Evolutionary conservation across 176 grass and related monocot species (phyloP), one percentile per base, ranked within the genome.

Genomic region (Raddia distichophylla): DNA sequence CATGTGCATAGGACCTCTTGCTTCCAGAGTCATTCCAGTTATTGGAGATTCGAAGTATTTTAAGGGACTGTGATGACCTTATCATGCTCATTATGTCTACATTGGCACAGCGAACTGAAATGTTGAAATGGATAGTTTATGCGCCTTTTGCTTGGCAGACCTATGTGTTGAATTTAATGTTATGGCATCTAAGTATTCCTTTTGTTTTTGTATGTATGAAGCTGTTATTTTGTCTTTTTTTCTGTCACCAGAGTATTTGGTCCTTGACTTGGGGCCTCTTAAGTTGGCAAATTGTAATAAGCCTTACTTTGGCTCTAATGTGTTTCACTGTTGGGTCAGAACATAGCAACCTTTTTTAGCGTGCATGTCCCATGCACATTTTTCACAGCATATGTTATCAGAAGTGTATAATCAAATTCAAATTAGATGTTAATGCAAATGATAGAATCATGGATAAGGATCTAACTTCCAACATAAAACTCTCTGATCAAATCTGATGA

Each of bases 31-130:
- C 37, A 40, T 40, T 40, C 37, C 4, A 40, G 37, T 40, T 40
- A 27, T 27, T 27, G 45, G 35, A 53, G 10, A 80, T 75, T 53
- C 18, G 3, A 27, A 48, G 6, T 51, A 10, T 75, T 69, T 82
- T 3, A 4, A 46, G 59, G 68, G 34, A 64, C 34, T 63, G 15
- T 42, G 46, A 20, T 63, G 46, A 46, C 10, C 5, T 3, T 75
- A 0, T 76, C 52, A 12, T 43, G 43, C 1, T 27, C 27, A 27
- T 27, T 27, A 27, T 27, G 27, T 27, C 27, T 27, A 60, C 46
- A 60, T 69, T 52, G 17, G 6, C 47, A 59, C 69, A 50, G 3
- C 17, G 16, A 75, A 65, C 62, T 68, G 61, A 66, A 65, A 73
- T 56, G 10, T 27, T 44, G 35, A 14, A 85, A 2, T 62, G 12